phyloP scores from a whole-genome alignment of 108 stramenopile genomes.

The Stephanodiscus minutulus region DNA sequence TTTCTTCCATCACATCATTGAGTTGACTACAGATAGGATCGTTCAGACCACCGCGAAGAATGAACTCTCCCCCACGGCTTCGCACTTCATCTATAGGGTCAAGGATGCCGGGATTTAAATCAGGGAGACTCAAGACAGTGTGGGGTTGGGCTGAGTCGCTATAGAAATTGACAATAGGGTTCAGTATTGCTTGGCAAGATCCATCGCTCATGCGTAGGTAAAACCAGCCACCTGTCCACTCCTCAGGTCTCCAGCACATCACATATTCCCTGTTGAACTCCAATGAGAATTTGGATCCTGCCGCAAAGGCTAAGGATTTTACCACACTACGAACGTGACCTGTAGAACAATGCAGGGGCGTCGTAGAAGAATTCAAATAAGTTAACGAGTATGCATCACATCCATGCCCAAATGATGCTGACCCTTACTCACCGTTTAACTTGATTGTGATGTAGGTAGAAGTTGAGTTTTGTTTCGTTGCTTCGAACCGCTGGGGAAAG shows the following conservation, averaged over 20 bases:
- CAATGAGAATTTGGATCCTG: constrained; percentile 21
- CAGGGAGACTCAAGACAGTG: constrained; percentile 33
- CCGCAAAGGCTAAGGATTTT: constrained; percentile 17
- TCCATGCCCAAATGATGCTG: not conserved
- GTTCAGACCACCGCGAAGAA: constrained; percentile 24
- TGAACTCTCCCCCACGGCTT: constrained; percentile 34
- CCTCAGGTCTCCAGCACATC: constrained; percentile 35
- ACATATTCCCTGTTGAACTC: constrained; percentile 47
- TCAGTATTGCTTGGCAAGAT: constrained; percentile 31
- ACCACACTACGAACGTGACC: constrained; percentile 45
- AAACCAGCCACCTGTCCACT: constrained; percentile 20
- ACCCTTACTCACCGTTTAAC: constrained; percentile 27
- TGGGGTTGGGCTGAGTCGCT: constrained; percentile 27
- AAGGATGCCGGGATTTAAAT: constrained; percentile 19
- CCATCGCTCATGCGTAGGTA: constrained; percentile 26
- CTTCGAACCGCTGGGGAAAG: constrained; percentile 7
- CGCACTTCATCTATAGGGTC: constrained; percentile 31
- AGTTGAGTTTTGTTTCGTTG: constrained; percentile 19
- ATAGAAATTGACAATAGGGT: constrained; percentile 39
- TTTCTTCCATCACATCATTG: constrained; percentile 42
- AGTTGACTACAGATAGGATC: constrained; percentile 38
- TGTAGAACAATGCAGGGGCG: not conserved
- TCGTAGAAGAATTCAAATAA: not conserved
- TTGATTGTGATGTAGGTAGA: constrained; percentile 39
- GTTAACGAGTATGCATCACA: not conserved